These are phyloP conservation scores for Infundibulicybe gibba DNA, from an alignment of 768 basidiomycete species.

Conservation along the genomic window DNA sequence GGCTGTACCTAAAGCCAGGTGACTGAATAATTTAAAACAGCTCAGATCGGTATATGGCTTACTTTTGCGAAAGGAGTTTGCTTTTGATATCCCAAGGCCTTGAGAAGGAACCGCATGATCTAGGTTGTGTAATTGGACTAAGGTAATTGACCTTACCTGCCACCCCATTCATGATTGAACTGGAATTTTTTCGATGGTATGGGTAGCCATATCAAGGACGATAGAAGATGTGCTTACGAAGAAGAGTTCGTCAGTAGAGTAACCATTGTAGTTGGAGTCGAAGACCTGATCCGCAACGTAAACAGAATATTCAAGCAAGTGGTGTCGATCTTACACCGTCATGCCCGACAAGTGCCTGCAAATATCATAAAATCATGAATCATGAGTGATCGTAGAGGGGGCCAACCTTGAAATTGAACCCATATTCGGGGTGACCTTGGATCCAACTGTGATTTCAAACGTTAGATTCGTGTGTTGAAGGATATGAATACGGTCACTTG, in stretches of 20 bases:
- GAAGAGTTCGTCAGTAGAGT: slow-evolving; percentile 87
- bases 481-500: slow-evolving; percentile 47
- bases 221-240: slow-evolving; percentile 50
- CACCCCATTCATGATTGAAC: slow-evolving; percentile 89
- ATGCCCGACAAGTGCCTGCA: slow-evolving; percentile 76
- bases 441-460: slow-evolving; percentile 66
- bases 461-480: slow-evolving; percentile 2
- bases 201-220: neutral
- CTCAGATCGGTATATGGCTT: slow-evolving; percentile 6
- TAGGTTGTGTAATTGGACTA: neutral
- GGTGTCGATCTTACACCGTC: slow-evolving; percentile 62
- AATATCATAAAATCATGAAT: neutral
- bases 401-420: slow-evolving; percentile 75
- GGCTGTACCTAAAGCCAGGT: slow-evolving; percentile 54
- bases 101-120: neutral
- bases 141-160: slow-evolving; percentile 29
- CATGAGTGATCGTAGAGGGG: neutral
- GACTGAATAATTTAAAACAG: too few relatives aligned
- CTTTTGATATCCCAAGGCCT: slow-evolving; percentile 69
- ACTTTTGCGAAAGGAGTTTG: slow-evolving; percentile 56
- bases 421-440: slow-evolving; percentile 87
- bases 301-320: neutral
- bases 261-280: slow-evolving; percentile 76
- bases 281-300: slow-evolving; percentile 47
- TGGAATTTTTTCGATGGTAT: slow-evolving; percentile 20